Evolutionary conservation across 805 yeast genomes (phyloP).

Genomic region (Candida sanyiensis): DNA sequence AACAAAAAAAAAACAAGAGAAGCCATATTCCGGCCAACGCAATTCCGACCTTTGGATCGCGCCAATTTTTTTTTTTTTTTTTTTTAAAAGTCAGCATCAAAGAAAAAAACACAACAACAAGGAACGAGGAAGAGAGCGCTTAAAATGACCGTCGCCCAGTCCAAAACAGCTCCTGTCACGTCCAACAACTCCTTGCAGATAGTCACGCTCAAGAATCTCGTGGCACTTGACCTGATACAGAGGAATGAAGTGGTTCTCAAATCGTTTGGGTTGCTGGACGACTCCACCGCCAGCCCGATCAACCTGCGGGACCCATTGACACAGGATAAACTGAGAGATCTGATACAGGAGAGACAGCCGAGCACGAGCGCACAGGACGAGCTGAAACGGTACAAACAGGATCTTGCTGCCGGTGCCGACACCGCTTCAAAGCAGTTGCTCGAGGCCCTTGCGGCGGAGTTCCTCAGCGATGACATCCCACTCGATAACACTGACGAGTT

Average conservation of each 20-base stretch:
- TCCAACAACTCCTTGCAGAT: conserved; percentile 16
- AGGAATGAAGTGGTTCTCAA: conserved; percentile 21
- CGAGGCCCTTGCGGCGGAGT: conserved; percentile 17
- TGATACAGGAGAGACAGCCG: conserved; percentile 8
- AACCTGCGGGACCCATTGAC: conserved; percentile 5
- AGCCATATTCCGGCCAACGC: background rate
- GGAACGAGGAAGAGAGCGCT: background rate
- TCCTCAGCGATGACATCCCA: conserved; percentile 13
- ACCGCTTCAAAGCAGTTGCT: conserved; percentile 11
- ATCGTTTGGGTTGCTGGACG: conserved; percentile 20
- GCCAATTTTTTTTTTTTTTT: background rate
- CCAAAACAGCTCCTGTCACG: conserved; percentile 17
- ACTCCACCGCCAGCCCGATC: conserved; percentile 5
- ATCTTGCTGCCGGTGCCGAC: conserved; percentile 2
- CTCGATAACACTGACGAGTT: conserved; percentile 14
- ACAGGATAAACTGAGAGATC: conserved; percentile 11
- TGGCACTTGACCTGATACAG: conserved; percentile 24
- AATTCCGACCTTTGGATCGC: background rate
- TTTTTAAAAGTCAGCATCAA: background rate
- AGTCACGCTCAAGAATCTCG: conserved; percentile 24
- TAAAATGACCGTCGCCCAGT: conserved; percentile 21
- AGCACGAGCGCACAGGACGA: conserved; percentile 5
- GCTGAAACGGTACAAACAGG: conserved; percentile 8
- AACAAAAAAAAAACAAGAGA: background rate
- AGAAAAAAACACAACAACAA: background rate